phyloP scores from a whole-genome alignment of 306 rosid species.

The Gastrolobium villosum region DNA sequence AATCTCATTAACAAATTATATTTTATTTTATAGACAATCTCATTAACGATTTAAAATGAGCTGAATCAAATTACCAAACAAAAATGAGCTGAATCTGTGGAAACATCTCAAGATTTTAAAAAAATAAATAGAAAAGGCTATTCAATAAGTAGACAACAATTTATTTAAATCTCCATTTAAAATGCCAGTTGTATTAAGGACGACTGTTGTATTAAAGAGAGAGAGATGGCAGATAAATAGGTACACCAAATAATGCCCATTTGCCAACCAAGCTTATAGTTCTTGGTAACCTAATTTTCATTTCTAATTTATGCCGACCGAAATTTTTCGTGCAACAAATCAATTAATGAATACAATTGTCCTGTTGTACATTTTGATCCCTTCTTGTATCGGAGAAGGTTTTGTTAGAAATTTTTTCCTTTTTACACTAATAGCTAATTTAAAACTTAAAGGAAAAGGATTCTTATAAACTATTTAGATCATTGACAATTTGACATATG shows the following conservation, averaged over 20 bases:
- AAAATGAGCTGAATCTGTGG: too few relatives aligned
- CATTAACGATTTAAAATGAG: too few relatives aligned
- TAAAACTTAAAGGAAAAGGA: too few relatives aligned
- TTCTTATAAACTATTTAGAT: too few relatives aligned
- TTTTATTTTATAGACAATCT: too few relatives aligned
- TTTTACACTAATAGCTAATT: neutral
- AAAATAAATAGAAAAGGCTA: too few relatives aligned
- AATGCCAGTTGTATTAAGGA: neutral
- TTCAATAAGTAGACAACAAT: too few relatives aligned
- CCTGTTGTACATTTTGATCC: neutral
- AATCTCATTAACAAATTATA: too few relatives aligned
- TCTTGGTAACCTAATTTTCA: slow-evolving; percentile 5
- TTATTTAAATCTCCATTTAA: too few relatives aligned
- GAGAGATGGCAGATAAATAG: neutral
- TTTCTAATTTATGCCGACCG: neutral
- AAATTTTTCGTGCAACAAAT: neutral
- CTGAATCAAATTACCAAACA: too few relatives aligned
- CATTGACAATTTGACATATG: too few relatives aligned
- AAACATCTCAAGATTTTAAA: too few relatives aligned
- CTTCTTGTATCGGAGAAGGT: neutral
- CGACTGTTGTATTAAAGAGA: neutral
- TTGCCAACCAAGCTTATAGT: neutral
- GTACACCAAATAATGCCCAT: slow-evolving; percentile 21
- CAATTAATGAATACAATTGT: neutral
- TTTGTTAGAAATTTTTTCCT: neutral